Evolutionary conservation across 2,329 filamentous ascomycete genomes (phyloP), one percentile per base, ranked within the genome.

Genomic region (Pseudogymnoascus sp.): DNA sequence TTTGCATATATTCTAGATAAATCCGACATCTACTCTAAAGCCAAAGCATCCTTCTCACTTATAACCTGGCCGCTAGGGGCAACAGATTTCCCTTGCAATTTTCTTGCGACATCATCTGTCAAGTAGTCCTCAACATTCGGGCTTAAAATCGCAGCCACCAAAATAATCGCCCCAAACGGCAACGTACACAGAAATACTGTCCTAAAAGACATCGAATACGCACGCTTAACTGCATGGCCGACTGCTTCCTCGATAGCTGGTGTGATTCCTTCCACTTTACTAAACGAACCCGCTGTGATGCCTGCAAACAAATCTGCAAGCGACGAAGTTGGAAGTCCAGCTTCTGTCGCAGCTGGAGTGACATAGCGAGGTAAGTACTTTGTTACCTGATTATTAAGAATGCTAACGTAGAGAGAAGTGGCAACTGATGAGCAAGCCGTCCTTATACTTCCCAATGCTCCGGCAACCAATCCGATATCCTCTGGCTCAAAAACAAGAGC

Each of bases 391-490:
- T 76, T 77, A 60, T 66, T 69, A 26, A 77, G 70, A 35, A 79
- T 67, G n/a, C 73, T 74, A 7, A 69, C 64, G 67, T 76, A 78
- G 38, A 78, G 65, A 23, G 75, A 72, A 60, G 73, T 72, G 1
- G 75, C 71, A 15, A 78, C 68, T 35, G 75, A 73, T 29, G 74
- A 75, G n/a, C 76, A 75, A 2, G 76, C 72, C 4, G 76, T 76
- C 31, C 79, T 77, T 63, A 81, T 78, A 19, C 75, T 78, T 10
- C 79, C 78, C 31, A 80, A 75, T 21, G 78, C 74, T 17, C 78
- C 78, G 5, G 67, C 77, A 62, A 69, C 78, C 15, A 80, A 73
- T 15, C 78, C 78, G 50, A 80, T 79, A 65, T 80, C 78, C 65
- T 79, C 75, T 4, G 78, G 72, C 63, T 78, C 78, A 69, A 75